Base-by-base conservation (phyloP, 2,329 filamentous ascomycete genomes). In the Dendryphion nanum region DNA sequence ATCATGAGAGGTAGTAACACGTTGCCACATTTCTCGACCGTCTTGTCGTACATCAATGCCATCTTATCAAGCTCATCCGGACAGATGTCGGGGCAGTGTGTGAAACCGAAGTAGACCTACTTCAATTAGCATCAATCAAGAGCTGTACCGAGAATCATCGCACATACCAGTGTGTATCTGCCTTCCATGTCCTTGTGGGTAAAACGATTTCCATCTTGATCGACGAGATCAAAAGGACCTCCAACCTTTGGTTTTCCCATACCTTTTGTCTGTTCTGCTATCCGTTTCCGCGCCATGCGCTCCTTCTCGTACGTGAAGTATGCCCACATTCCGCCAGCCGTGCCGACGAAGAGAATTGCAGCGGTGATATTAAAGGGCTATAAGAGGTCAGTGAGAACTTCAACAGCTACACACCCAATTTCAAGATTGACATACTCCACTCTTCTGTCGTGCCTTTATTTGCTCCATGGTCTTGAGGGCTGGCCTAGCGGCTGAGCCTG, bases 31-130 rank as follows among this genome's bases (percentile, higher is more conserved):
- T 66, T 63, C 36, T 67, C 66, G 28, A 70, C 68, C 29, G 83
- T 77, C 42, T 73, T 73, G 61, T 98, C 89, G 60, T 94, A 85
- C 81, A 97, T 95, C 41, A 78, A 77, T n/a, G 91, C 87, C 90
- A 98, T 96, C 75, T 98, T 98, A 73, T 98, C 93, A 56, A 98
- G 84, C 71, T 98, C 93, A 61, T 98, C 93, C 21, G 93, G 93
- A 73, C 93, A 98, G 64, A 98, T 98, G 65, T 98, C 93, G 17
- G 93, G 93, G 66, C 93, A 98, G 68, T 96, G 90, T 6, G 89
- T 91, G 77, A 98, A 98, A 58, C 93, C 93, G 64, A 98, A 98
- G 72, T 98, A 98, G 24, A 97, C 82, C 88, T 93, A 50, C 16
- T 26, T 8, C 19, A 15, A 28, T 10, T 7, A 10, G 10, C 21